Percentiles rank a stretch among this genome's conserved stretches.
These are phyloP conservation scores for Geotrichum restrictum DNA, from an alignment of 1,139 yeast genomes.

Conservation along the genomic window DNA sequence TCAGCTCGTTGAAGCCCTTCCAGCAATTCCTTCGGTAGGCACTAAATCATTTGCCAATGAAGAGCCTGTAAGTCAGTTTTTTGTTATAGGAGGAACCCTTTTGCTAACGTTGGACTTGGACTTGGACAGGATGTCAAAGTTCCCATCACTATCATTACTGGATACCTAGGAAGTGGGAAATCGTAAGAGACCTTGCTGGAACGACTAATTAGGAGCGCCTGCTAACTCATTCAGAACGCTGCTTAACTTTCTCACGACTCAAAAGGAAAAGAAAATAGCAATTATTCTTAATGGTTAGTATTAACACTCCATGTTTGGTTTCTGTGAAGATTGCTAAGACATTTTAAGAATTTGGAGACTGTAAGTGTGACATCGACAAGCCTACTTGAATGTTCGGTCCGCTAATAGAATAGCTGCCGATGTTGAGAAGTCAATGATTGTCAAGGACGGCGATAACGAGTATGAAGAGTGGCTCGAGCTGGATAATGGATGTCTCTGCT, in stretches of 20 bases:
- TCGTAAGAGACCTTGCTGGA: slow-evolving; percentile 40
- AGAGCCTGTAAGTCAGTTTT: slow-evolving; percentile 10
- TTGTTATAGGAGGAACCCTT: not conserved
- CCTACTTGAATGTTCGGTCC: not conserved
- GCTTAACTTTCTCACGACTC: slow-evolving; percentile 65
- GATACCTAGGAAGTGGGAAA: slow-evolving; percentile 93
- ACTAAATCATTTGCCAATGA: not conserved
- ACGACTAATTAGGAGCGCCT: not conserved
- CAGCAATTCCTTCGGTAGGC: slow-evolving; percentile 13
- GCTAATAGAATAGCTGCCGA: slow-evolving; percentile 62
- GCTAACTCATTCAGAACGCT: slow-evolving; percentile 46
- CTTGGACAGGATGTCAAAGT: slow-evolving; percentile 47
- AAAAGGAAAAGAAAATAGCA: slow-evolving; percentile 70
- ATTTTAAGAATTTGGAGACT: slow-evolving; percentile 37
- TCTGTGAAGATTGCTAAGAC: not conserved
- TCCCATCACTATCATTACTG: slow-evolving; percentile 90
- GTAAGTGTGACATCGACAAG: slow-evolving; percentile 21
- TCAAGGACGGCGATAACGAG: slow-evolving; percentile 53
- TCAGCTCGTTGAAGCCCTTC: slow-evolving; percentile 13
- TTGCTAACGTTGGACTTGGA: no score
- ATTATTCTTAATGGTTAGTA: slow-evolving; percentile 68
- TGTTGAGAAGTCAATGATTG: slow-evolving; percentile 81
- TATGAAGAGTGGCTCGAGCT: slow-evolving; percentile 94
- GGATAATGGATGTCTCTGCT: slow-evolving; percentile 94
- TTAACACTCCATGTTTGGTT: not conserved